Percentiles rank a stretch among this genome's conserved stretches.
Conservation (phyloP, 768 basidiomycete species). For the Boletus tylopilopsis region DNA sequence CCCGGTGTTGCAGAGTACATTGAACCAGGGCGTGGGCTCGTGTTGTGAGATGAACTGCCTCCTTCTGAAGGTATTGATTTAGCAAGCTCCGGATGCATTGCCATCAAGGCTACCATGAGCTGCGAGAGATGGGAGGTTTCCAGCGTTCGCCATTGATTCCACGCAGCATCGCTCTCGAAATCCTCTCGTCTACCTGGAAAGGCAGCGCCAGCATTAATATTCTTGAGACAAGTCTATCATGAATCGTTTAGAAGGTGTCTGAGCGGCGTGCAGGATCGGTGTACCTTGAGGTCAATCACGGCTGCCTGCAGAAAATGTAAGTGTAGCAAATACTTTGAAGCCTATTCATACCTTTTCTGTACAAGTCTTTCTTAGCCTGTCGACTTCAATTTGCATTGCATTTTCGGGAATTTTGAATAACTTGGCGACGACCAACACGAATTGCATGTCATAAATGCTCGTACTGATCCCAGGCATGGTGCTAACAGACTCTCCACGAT, state of each 20-base stretch:
- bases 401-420: conserved; percentile 73
- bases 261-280: not conserved
- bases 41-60: not conserved
- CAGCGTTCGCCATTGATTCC: conserved; percentile 75
- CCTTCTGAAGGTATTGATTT: conserved; percentile 65
- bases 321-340: not conserved
- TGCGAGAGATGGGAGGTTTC: conserved; percentile 87
- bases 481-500: conserved; percentile 48
- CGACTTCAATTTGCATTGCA: conserved; percentile 71
- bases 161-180: conserved; percentile 79
- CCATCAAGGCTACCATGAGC: conserved; percentile 82
- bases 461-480: conserved; percentile 35
- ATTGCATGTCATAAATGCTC: conserved; percentile 70
- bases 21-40: conserved; percentile 48
- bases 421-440: conserved; percentile 64
- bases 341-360: conserved; percentile 61
- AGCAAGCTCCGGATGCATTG: conserved; percentile 82
- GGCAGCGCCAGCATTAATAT: conserved; percentile 76
- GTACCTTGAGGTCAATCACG: conserved; percentile 80
- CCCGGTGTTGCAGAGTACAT: conserved; percentile 44
- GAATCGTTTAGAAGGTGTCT: conserved; percentile 7
- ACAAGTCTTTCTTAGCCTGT: conserved; percentile 57
- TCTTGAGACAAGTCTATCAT: conserved; percentile 75
- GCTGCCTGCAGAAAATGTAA: conserved; percentile 56
- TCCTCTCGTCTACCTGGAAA: conserved; percentile 88